Percentiles rank a stretch among this genome's conserved stretches.
These are phyloP conservation scores for Rosa chinensis DNA, from an alignment of 306 rosid genomes.

Conservation along the genomic window DNA sequence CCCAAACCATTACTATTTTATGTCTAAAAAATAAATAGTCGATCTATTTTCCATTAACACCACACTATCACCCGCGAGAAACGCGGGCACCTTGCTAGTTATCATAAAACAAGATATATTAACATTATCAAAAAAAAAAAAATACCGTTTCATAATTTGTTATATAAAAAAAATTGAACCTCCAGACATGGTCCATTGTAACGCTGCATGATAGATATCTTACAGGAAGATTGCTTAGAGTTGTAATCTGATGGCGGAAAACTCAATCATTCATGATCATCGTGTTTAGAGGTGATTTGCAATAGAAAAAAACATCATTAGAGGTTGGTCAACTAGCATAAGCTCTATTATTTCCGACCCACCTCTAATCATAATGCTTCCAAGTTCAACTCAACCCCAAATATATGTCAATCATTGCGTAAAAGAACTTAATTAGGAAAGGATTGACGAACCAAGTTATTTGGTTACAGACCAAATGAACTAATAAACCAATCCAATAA, in stretches of 20 bases:
- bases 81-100: too few relatives aligned
- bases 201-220: too few relatives aligned
- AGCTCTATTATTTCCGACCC: neutral
- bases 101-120: too few relatives aligned
- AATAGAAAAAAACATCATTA: neutral
- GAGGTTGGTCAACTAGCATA: neutral
- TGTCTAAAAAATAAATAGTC: too few relatives aligned
- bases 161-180: too few relatives aligned
- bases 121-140: too few relatives aligned
- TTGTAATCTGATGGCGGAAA: neutral
- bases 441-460: neutral
- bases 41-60: too few relatives aligned
- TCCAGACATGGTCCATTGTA: too few relatives aligned
- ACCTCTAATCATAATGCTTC: neutral
- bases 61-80: too few relatives aligned
- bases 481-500: neutral
- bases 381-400: neutral
- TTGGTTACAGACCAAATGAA: neutral
- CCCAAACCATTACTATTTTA: too few relatives aligned
- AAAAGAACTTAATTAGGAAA: neutral
- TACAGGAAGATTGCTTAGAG: neutral
- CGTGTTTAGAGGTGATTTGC: neutral
- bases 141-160: too few relatives aligned
- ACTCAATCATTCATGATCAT: neutral
- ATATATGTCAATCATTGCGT: neutral